Base-by-base conservation (phyloP, 345 rosid species). In the Noccaea caerulescens region DNA sequence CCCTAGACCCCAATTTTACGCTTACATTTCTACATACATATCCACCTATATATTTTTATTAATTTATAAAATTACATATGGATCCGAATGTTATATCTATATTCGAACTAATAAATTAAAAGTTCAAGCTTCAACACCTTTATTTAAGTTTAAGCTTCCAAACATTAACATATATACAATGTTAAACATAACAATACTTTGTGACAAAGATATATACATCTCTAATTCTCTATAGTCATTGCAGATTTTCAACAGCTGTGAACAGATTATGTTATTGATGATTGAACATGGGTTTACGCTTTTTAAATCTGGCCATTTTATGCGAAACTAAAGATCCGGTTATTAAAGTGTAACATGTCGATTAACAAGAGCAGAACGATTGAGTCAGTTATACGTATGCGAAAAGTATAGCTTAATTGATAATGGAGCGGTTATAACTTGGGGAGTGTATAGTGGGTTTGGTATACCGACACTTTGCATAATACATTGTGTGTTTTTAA, bases 401-500 rank as follows among this genome's bases (percentile, higher is more conserved):
- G 4, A 73, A 73, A 66, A 73, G 66, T 46, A 27, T 55, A 54
- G 6, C 34, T 58, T 58, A 32, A 47, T 55, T 63, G 14, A 56
- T 72, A 72, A 66, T 73, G 77, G 72, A 73, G 38, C 38, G 62
- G 55, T 66, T 68, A 16, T 54, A 49, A 60, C 18, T 50, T 49
- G 16, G 7, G 38, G 68, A 64, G 7, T 46, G 5, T 59, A 59
- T 8, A 75, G 73, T 75, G 78, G 73, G 69, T 75, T 75, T 75
- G 73, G 78, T 75, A 60, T 60, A 53, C 78, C 73, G 73, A 75
- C 68, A 75, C 68, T 66, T 66, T 43, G 12, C 66, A 55, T 18
- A 33, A 11, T 56, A 56, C 33, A 13, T 38, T 34, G 34, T 69
- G 49, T 56, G 25, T 34, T 50, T 49, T 36, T 2, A 25, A 42